phyloP scores from a whole-genome alignment of 768 basidiomycete species.

The Kwoniella pini region DNA sequence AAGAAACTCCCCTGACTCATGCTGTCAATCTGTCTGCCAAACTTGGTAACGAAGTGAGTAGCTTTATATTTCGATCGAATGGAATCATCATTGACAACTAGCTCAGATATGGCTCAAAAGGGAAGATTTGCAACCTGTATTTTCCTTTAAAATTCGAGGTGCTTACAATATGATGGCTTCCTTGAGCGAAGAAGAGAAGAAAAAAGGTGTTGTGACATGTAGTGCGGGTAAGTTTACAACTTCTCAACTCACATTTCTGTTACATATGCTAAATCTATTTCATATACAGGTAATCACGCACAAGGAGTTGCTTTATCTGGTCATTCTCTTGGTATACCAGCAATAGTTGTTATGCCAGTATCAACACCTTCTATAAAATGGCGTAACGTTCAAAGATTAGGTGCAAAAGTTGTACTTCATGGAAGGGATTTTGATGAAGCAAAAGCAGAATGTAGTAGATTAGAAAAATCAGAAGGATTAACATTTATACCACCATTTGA shows the following conservation, averaged over 20 bases:
- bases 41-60: conserved; percentile 70
- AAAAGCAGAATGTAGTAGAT: conserved; percentile 86
- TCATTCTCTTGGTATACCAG: conserved; percentile 78
- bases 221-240: conserved; percentile 78
- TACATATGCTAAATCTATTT: not conserved
- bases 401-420: conserved; percentile 89
- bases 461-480: conserved; percentile 73
- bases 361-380: conserved; percentile 96
- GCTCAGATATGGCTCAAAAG: conserved; percentile 82
- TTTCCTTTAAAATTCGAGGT: conserved; percentile 97
- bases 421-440: conserved; percentile 95
- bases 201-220: conserved; percentile 97
- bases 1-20: conserved; percentile 75
- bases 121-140: conserved; percentile 90
- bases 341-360: conserved; percentile 98
- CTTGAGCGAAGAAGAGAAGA: conserved; percentile 80
- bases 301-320: conserved; percentile 98
- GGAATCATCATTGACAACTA: not conserved
- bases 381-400: conserved; percentile 87
- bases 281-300: conserved; percentile 82
- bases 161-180: conserved; percentile 98
- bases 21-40: conserved; percentile 83
- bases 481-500: conserved; percentile 96
- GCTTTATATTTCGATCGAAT: not conserved
- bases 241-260: not conserved